Percentiles rank a stretch among this genome's conserved stretches.
Conservation (phyloP, 805 yeast species). For the Huiozyma sinensis region DNA sequence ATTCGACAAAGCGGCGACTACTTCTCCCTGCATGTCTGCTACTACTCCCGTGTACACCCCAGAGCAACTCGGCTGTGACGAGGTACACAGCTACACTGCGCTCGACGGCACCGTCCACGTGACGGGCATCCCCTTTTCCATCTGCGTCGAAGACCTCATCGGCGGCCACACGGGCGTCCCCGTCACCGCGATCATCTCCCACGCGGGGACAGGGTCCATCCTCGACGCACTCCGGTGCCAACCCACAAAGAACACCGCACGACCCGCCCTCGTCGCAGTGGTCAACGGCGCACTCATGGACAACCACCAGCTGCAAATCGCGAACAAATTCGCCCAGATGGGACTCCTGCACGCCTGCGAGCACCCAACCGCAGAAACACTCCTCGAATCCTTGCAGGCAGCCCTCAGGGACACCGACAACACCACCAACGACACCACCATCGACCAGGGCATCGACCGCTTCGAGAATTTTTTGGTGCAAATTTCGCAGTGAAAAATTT, state of each 20-base stretch:
- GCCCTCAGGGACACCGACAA: no score
- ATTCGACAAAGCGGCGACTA: slow-evolving; percentile 6
- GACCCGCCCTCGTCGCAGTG: slow-evolving; percentile 51
- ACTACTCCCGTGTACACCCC: not conserved
- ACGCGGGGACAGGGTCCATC: slow-evolving; percentile 89
- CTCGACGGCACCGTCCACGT: slow-evolving; percentile 2
- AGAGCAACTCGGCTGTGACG: not conserved
- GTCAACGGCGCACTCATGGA: slow-evolving; percentile 68
- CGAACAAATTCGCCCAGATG: slow-evolving; percentile 37
- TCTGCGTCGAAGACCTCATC: slow-evolving; percentile 8
- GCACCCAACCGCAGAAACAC: slow-evolving; percentile 3
- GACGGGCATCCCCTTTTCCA: slow-evolving; percentile 8
- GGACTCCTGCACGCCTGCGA: slow-evolving; percentile 23
- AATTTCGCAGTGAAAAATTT: not conserved
- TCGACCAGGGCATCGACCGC: no score
- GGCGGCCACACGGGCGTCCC: slow-evolving; percentile 33
- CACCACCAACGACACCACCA: no score
- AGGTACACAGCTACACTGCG: not conserved
- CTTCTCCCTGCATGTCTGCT: not conserved
- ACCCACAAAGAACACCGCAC: slow-evolving; percentile 16
- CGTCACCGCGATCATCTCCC: slow-evolving; percentile 48
- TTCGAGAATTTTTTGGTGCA: no score
- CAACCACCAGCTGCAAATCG: slow-evolving; percentile 76
- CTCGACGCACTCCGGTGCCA: slow-evolving; percentile 53
- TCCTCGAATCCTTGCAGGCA: no score